A percentile compares a stretch with the other conserved stretches of the same genome.
These are phyloP conservation scores for Aspergillus pseudoviridinutans DNA, from an alignment of 2,329 filamentous ascomycete genomes.

Conservation along the genomic window DNA sequence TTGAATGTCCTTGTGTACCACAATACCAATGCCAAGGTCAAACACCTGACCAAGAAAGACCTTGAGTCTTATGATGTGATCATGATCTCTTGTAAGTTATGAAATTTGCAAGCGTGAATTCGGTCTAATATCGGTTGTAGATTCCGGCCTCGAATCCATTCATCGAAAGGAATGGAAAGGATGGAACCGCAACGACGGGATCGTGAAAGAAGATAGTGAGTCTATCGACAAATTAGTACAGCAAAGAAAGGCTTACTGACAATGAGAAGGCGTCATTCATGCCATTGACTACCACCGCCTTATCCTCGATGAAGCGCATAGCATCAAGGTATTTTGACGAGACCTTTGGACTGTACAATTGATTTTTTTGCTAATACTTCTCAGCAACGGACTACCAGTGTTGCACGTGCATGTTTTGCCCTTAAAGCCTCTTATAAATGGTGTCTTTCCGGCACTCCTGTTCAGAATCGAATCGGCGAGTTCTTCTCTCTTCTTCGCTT, in stretches of 20 bases:
- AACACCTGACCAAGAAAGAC: constrained; percentile 69
- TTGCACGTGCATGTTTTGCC: constrained; percentile 92
- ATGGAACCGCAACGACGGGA: constrained; percentile 72
- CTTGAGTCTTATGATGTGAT: constrained; percentile 85
- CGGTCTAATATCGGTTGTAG: constrained; percentile 20
- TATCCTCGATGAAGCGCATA: constrained; percentile 92
- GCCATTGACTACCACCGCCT: constrained; percentile 82
- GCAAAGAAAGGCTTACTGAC: constrained; percentile 4
- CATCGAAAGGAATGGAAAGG: constrained; percentile 91
- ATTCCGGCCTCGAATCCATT: constrained; percentile 74
- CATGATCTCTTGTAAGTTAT: constrained; percentile 84
- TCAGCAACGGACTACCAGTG: constrained; percentile 70
- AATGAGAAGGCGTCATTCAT: constrained; percentile 65
- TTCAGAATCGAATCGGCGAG: constrained; percentile 96
- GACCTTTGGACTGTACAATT: neutral
- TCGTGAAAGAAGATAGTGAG: constrained; percentile 70
- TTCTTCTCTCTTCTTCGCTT: constrained; percentile 95
- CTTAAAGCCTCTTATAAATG: constrained; percentile 85
- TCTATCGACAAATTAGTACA: neutral
- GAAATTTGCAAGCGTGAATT: neutral
- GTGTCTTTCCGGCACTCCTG: constrained; percentile 90
- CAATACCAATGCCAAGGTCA: constrained; percentile 77
- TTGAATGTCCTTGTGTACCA: constrained; percentile 90
- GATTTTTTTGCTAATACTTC: constrained; percentile 8
- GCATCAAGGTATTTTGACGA: constrained; percentile 65